phyloP scores from a whole-genome alignment of 129 eudicot species.

The Tanacetum coccineum region DNA sequence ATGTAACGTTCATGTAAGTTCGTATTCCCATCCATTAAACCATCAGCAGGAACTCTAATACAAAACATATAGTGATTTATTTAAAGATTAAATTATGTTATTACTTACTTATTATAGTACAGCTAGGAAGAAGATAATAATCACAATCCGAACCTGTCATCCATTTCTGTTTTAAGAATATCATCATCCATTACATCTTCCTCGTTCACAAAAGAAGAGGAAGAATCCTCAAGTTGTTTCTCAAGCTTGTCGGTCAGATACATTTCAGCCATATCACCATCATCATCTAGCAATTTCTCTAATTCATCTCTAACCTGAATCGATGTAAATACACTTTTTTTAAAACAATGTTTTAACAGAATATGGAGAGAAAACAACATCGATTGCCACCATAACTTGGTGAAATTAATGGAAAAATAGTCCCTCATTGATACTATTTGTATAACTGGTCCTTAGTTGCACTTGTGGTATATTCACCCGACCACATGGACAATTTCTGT shows the following conservation, averaged over 20 bases:
- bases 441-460: too few relatives aligned
- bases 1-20: conserved; percentile 14
- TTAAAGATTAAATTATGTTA: background rate
- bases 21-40: conserved; percentile 11
- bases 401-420: too few relatives aligned
- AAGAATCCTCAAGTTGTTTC: conserved; percentile 34
- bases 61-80: background rate
- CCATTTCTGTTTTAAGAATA: conserved; percentile 28
- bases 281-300: conserved; percentile 63
- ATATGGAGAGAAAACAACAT: too few relatives aligned
- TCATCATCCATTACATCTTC: conserved; percentile 36
- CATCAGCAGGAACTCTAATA: conserved; percentile 19
- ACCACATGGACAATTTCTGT: too few relatives aligned
- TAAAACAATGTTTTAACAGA: too few relatives aligned
- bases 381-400: too few relatives aligned
- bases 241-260: conserved; percentile 51
- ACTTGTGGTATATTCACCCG: too few relatives aligned
- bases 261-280: conserved; percentile 68
- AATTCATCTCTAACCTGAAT: conserved; percentile 58
- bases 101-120: background rate
- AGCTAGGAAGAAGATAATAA: background rate
- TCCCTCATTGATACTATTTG: too few relatives aligned
- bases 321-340: too few relatives aligned
- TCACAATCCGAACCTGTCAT: conserved; percentile 20
- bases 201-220: conserved; percentile 30